A percentile compares a stretch with the other conserved stretches of the same genome.
Evolutionary conservation across 2,329 filamentous ascomycete genomes (phyloP).

Genomic region (Emmonsiellopsis sp.): DNA sequence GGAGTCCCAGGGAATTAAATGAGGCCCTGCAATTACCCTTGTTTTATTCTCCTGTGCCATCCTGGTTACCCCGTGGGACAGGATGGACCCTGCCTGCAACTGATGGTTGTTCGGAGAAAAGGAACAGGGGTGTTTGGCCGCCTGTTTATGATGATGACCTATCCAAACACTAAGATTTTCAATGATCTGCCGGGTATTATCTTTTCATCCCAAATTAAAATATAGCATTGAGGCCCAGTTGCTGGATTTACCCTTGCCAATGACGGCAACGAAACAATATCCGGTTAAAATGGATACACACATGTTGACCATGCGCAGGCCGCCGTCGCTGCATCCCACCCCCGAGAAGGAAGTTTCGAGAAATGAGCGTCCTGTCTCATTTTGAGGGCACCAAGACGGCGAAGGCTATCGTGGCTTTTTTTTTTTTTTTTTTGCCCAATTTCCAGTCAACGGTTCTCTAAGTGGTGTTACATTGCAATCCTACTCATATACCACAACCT

Average conservation of each 20-base stretch:
- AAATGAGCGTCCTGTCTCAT: neutral
- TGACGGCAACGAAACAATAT: neutral
- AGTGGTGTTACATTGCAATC: neutral
- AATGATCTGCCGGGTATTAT: neutral
- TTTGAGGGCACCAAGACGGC: neutral
- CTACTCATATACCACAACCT: no score
- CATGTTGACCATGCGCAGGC: no score
- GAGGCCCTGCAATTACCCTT: no score
- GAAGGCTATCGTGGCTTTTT: neutral
- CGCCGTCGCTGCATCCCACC: neutral
- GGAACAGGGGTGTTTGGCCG: no score
- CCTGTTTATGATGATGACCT: neutral
- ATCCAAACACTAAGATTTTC: neutral
- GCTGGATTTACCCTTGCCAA: neutral
- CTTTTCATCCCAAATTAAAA: neutral
- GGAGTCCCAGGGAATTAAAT: no score
- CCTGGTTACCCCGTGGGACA: no score
- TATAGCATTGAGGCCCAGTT: neutral
- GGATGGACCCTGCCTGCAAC: no score
- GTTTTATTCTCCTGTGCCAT: no score
- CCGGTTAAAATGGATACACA: neutral
- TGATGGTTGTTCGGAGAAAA: no score
- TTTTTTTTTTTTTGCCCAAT: neutral
- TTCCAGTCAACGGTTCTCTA: no score
- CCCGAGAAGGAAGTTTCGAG: neutral